A percentile compares a stretch with the other conserved stretches of the same genome.
These are phyloP conservation scores for Harringtonia aguacate DNA, from an alignment of 2,329 filamentous ascomycete species.

Conservation along the genomic window DNA sequence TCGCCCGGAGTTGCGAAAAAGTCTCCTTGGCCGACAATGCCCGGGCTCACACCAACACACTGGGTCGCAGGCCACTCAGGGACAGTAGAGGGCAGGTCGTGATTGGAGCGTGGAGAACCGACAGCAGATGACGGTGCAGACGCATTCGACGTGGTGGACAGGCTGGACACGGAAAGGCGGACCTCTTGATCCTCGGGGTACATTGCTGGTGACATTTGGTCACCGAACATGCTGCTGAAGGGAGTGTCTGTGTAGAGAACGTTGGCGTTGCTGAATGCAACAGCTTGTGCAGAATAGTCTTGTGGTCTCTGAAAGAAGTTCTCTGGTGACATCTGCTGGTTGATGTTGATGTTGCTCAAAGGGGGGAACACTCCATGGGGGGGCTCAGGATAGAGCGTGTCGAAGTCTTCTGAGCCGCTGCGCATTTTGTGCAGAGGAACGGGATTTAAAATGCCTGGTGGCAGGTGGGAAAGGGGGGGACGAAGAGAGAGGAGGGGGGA, in stretches of 20 bases:
- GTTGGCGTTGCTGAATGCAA: conserved; percentile 31
- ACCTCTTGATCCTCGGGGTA: conserved; percentile 41
- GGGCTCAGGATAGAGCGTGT: conserved; percentile 14
- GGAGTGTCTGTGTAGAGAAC: conserved; percentile 34
- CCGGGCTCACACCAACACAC: conserved; percentile 49
- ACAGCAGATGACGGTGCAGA: conserved; percentile 58
- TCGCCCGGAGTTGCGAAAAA: conserved; percentile 43
- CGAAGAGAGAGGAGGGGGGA: not conserved
- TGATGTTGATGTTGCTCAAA: conserved; percentile 4
- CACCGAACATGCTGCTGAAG: conserved; percentile 31
- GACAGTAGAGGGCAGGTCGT: conserved; percentile 44
- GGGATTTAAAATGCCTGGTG: not conserved
- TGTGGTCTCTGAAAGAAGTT: conserved; percentile 9
- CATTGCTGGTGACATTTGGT: conserved; percentile 35
- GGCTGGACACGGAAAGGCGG: conserved; percentile 42
- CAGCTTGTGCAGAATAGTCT: conserved; percentile 21
- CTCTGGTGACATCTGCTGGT: conserved; percentile 11
- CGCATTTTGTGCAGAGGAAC: conserved; percentile 8
- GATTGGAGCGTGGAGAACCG: conserved; percentile 55
- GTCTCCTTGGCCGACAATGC: conserved; percentile 48
- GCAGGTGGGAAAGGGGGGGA: not conserved
- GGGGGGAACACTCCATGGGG: conserved; percentile 8
- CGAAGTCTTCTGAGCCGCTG: conserved; percentile 11
- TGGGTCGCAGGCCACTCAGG: conserved; percentile 47
- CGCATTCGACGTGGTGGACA: conserved; percentile 49